phyloP scores from a whole-genome alignment of 2,329 filamentous ascomycete species.

The Exophiala calicioides region DNA sequence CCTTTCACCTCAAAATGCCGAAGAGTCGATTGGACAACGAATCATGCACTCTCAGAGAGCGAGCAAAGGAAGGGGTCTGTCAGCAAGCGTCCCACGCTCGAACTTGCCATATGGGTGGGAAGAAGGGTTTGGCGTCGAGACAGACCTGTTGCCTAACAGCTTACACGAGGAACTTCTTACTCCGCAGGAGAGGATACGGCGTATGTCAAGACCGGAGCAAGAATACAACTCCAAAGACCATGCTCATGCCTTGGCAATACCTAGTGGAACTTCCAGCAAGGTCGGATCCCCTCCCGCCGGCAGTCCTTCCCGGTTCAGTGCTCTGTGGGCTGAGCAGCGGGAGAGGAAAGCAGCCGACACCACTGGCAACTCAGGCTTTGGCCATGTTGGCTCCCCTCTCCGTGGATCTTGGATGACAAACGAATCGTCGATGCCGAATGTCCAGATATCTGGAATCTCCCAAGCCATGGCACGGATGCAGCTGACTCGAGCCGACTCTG shows the following conservation, averaged over 20 bases:
- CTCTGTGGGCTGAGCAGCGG: constrained; percentile 57
- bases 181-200: constrained; percentile 61
- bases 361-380: constrained; percentile 50
- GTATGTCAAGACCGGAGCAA: constrained; percentile 60
- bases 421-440: constrained; percentile 19
- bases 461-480: constrained; percentile 36
- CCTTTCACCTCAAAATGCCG: constrained; percentile 64
- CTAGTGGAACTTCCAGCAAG: constrained; percentile 49
- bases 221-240: constrained; percentile 50
- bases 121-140: constrained; percentile 75
- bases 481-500: constrained; percentile 43
- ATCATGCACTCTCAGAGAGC: constrained; percentile 67
- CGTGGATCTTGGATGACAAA: constrained; percentile 56
- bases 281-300: constrained; percentile 56
- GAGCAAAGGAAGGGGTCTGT: constrained; percentile 52
- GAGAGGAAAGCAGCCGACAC: constrained; percentile 54
- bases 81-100: constrained; percentile 60
- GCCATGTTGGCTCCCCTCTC: constrained; percentile 66
- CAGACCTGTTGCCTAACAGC: constrained; percentile 79
- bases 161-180: constrained; percentile 65
- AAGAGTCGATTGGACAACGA: constrained; percentile 64
- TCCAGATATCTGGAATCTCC: constrained; percentile 31
- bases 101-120: constrained; percentile 58
- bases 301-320: constrained; percentile 64
- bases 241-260: constrained; percentile 54